Evolutionary conservation across 176 grass and related monocot species (phyloP), one percentile per base, ranked within the genome.

Genomic region (Juncus effusus): DNA sequence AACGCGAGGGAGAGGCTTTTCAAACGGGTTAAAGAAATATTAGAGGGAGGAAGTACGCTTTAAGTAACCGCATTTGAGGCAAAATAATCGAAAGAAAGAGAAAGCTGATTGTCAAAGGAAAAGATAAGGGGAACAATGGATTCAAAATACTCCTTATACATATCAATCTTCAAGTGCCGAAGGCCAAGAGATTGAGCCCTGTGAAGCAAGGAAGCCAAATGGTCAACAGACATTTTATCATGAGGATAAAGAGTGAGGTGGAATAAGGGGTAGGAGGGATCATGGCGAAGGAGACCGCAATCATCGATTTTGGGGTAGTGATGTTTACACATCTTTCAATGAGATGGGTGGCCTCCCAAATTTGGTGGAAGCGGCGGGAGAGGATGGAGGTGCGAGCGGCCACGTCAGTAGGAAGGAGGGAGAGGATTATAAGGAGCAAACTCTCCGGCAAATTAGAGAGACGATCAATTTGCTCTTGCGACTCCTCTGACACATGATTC

Each of bases 301-400:
- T 10, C 16, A 2, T 11, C 67, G 36, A 71, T 16, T 11, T 37
- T n/a, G 40, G 16, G 0, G n/a, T 56, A 5, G 44, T 47, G 44
- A 4, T 7, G 67, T 14, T 7, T 16, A 39, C 13, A 10, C 13
- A 10, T 13, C 41, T 19, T 4, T 58, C n/a, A 7, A 56, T 4
- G n/a, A 15, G 40, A 42, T 13, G 67, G 38, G 53, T 56, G 37
- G 6, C 13, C 3, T 71, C 54, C 67, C 53, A 71, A n/a, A 59
- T 11, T 6, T 35, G n/a, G 13, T 10, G 13, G 13, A 71, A 71
- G 13, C 49, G 53, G 38, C 38, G 38, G 9, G 38, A 58, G 13
- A 71, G 49, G 3, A 71, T 36, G 53, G 67, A 58, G 53, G 51
- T 40, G 49, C 67, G 14, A 56, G 53, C 67, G 0, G 67, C 67